A percentile compares a stretch with the other conserved stretches of the same genome.
These are phyloP conservation scores for Ascochyta fabae DNA, from an alignment of 2,329 filamentous ascomycete genomes.

Conservation along the genomic window DNA sequence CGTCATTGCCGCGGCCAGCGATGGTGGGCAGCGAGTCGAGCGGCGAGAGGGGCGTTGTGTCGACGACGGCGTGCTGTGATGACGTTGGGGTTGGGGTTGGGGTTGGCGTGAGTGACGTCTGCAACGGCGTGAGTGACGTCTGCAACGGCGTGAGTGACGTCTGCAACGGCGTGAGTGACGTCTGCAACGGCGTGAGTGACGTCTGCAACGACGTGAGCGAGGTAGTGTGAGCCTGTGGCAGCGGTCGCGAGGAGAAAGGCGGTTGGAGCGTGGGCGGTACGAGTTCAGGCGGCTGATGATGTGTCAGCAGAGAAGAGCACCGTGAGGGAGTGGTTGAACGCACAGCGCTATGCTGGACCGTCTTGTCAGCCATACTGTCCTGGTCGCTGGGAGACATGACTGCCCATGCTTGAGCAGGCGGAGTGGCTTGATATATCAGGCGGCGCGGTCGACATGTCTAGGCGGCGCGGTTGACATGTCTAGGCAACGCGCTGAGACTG, in stretches of 20 bases:
- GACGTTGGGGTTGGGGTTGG: conserved; percentile 3
- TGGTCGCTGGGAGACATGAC: conserved; percentile 2
- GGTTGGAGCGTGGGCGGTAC: conserved; percentile 17
- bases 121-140: conserved; percentile 4
- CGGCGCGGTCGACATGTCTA: not conserved
- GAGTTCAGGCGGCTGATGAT: no score
- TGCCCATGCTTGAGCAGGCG: not conserved
- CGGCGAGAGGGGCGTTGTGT: conserved; percentile 28
- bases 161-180: no score
- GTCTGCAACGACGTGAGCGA: conserved; percentile 16
- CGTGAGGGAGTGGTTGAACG: not conserved
- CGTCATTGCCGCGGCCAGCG: conserved; percentile 22
- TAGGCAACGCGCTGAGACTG: conserved; percentile 2
- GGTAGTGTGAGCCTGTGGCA: conserved; percentile 20
- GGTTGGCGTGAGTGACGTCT: no score
- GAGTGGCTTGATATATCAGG: not conserved
- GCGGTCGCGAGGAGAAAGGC: conserved; percentile 33
- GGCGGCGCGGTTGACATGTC: not conserved
- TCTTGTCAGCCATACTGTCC: conserved; percentile 27
- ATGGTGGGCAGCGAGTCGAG: conserved; percentile 46
- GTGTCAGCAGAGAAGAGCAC: no score
- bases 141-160: conserved; percentile 13
- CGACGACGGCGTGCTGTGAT: conserved; percentile 27
- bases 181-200: conserved; percentile 1
- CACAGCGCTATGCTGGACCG: conserved; percentile 8